Evolutionary conservation across 2,329 filamentous ascomycete species (phyloP).

Genomic region (Furcasterigmium sp.): DNA sequence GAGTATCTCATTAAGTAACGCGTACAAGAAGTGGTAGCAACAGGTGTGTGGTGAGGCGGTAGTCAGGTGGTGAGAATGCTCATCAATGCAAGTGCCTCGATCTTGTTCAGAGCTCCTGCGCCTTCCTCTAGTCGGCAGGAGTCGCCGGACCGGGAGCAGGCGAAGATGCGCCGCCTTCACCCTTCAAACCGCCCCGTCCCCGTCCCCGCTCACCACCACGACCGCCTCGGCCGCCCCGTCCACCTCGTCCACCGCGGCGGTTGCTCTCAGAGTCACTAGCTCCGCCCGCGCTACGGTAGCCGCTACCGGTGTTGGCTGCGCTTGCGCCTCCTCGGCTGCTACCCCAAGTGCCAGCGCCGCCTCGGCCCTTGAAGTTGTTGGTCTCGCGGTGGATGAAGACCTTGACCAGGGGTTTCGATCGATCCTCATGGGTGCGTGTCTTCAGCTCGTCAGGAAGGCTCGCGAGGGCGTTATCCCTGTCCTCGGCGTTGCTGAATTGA

Average conservation of each 20-base stretch:
- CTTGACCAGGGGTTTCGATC: conserved; percentile 76
- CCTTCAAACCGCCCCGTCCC: conserved; percentile 52
- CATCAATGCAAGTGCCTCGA: no score
- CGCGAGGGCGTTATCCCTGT: conserved; percentile 74
- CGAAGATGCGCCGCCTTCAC: conserved; percentile 50
- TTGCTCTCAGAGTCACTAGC: conserved; percentile 64
- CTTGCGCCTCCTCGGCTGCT: conserved; percentile 59
- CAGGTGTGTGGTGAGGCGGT: conserved; percentile 2
- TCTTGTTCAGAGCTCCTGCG: background rate
- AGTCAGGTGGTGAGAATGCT: no score
- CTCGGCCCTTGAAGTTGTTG: conserved; percentile 51
- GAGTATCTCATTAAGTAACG: conserved; percentile 14
- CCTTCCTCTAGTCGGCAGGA: conserved; percentile 26
- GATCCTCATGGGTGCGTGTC: conserved; percentile 64
- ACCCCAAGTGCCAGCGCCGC: conserved; percentile 64
- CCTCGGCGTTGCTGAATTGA: conserved; percentile 73
- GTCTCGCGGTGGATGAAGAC: conserved; percentile 69
- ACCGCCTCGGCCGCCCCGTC: conserved; percentile 47
- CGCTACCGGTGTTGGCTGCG: conserved; percentile 52
- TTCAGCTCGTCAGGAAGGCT: conserved; percentile 72
- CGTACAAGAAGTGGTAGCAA: conserved; percentile 15
- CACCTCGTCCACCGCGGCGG: conserved; percentile 50
- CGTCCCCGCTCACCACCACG: conserved; percentile 55
- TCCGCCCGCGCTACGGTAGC: conserved; percentile 80
- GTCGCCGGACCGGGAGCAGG: conserved; percentile 48